A percentile compares a stretch with the other conserved stretches of the same genome.
These are phyloP conservation scores for Echria macrotheca DNA, from an alignment of 495 filamentous ascomycete species.

Conservation along the genomic window DNA sequence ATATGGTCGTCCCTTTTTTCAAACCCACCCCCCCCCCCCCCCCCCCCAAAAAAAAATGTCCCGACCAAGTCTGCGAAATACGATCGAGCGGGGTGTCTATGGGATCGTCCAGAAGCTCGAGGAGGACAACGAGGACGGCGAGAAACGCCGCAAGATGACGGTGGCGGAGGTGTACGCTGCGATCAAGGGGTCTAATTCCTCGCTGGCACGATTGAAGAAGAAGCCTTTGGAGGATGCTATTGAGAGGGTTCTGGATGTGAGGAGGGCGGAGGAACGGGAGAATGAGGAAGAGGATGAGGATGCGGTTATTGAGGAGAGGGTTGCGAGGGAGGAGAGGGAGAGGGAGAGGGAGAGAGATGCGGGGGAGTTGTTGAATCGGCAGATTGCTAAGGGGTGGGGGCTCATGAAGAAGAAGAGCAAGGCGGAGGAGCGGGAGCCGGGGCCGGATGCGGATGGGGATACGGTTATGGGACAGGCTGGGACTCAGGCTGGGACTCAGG, in stretches of 20 bases:
- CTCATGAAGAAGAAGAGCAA: conserved; percentile 28
- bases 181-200: conserved; percentile 80
- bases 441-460: too few relatives aligned
- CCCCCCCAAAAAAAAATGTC: conserved; percentile 6
- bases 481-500: too few relatives aligned
- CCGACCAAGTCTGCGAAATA: conserved; percentile 18
- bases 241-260: conserved; percentile 71
- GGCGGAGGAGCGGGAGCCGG: too few relatives aligned
- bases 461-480: too few relatives aligned
- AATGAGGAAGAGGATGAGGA: conserved; percentile 53
- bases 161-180: conserved; percentile 62
- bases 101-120: conserved; percentile 68
- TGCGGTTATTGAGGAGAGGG: conserved; percentile 61
- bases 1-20: too few relatives aligned
- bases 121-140: conserved; percentile 33
- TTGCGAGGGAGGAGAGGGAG: conserved; percentile 21
- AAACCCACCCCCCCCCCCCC: too few relatives aligned
- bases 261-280: conserved; percentile 58
- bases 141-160: conserved; percentile 30
- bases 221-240: conserved; percentile 77
- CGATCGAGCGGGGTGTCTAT: conserved; percentile 50
- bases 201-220: conserved; percentile 73
- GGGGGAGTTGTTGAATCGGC: conserved; percentile 31
- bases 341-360: conserved; percentile 18
- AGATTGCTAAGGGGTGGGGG: conserved; percentile 56